Base-by-base conservation (phyloP, 2,329 filamentous ascomycete genomes). In the Cyphellophora attinorum region DNA sequence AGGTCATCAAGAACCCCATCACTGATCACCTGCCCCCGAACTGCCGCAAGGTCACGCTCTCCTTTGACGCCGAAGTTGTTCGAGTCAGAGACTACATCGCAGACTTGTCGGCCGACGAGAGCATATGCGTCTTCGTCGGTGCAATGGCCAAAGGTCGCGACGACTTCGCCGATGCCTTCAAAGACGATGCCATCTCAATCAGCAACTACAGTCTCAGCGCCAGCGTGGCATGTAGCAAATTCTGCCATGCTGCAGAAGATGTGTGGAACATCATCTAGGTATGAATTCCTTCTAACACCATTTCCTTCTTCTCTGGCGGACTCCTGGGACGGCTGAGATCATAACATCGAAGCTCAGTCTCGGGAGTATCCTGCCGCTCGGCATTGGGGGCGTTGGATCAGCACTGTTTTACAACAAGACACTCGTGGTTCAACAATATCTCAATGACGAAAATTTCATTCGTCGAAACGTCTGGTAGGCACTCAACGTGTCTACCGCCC, bases 161-260 rank as follows among this genome's bases (percentile, higher is more conserved):
- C 58, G 89, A 85, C 61, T 98, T 98, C 57, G 91, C 91, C 45
- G 91, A 98, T 56, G 74, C 76, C 27, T 85, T 83, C 62, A 93
- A 96, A 53, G 89, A 96, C 56, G 91, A 98, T 64, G 85, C 93
- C 54, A 96, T 98, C 56, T 85, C 83, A 51, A 96, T 98, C 65
- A 96, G 89, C 71, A 94, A 95, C 62, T 98, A 84, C 72, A 94
- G 88, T 55, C 72, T 98, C 44, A 94, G 85, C 54, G 91, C 91
- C 42, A 96, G 89, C 67, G 91, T 98, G 43, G 89, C 91, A 28
- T 98, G 91, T 72, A 95, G 89, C 76, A 98, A 96, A 62, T 96
- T 98, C 70, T 96, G 91, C 63, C 91, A 98, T 62, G 91, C 89
- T 27, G 89, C 88, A 28, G 91, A 98, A 64, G 91, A 98, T 59